Base-by-base conservation (phyloP, 192 early-diverging fungal genomes). In the Allomyces macrogynus region DNA sequence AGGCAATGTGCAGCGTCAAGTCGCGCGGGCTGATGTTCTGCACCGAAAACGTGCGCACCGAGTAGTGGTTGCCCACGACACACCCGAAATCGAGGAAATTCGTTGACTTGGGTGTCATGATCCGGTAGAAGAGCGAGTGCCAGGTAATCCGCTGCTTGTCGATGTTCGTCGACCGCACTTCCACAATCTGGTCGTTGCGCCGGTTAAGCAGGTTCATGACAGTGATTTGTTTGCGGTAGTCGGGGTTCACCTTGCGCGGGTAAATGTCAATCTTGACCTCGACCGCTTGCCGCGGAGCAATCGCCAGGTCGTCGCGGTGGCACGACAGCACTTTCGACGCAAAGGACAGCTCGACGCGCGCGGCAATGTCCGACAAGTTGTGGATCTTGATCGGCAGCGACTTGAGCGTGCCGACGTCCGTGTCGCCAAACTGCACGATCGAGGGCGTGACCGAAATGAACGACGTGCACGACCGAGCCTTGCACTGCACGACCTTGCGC, bases 141-240 rank as follows among this genome's bases (percentile, higher is more conserved):
- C 91, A 95, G 0, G 95, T 96, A 43, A 98, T 87, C n/a, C 90
- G 80, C 65, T 93, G 88, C 68, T 92, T 89, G 77, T 98, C 95
- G 63, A 98, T 89, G 66, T 98, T 95, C 11, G 83, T 90, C 61
- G 92, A 92, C 61, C 85, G 81, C 23, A 98, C 90, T 64, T 94
- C 89, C 23, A 98, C 85, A 24, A 87, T 86, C 71, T 87, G 85
- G 73, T 93, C 88, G 74, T 97, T 92, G 66, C 86, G 81, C 14
- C 86, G 80, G 68, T 95, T 95, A 62, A 87, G 81, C 43, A 85
- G 72, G 71, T 98, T 98, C 61, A 91, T 87, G 22, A 98, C 80
- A 0, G 92, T 93, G 1, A 98, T 82, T 75, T 98, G 89, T 69
- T 98, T 98, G 61, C 90, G 83, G 71, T 98, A 98, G 43, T 95